Evolutionary conservation across 495 filamentous ascomycete species (phyloP).

Genomic region (Lasiosphaeris hirsuta): DNA sequence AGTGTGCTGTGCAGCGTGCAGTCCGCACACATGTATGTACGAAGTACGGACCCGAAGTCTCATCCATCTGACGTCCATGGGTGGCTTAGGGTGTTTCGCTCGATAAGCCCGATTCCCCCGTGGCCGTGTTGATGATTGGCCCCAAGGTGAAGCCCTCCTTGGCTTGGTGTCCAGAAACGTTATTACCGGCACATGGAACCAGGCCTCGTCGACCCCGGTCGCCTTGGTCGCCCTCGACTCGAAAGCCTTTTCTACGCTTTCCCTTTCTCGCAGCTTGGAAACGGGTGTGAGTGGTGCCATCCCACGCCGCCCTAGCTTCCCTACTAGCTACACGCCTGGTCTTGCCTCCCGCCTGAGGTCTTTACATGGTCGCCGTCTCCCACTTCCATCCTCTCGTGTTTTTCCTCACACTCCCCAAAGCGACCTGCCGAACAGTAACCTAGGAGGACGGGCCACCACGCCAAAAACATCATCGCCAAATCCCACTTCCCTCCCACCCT

Average conservation of each 20-base stretch:
- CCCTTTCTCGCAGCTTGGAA: conserved; percentile 3
- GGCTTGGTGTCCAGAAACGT: conserved; percentile 1
- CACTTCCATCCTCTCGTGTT: neutral
- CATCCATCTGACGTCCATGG: neutral
- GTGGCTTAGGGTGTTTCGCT: conserved; percentile 7
- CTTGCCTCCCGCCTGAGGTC: conserved; percentile 1
- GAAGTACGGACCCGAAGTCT: neutral
- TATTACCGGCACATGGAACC: conserved; percentile 5
- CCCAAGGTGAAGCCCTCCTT: neutral
- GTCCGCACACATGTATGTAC: too few species aligned
- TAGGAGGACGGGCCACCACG: neutral
- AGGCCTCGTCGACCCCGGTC: too few species aligned
- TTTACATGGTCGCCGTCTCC: neutral
- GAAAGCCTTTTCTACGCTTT: neutral
- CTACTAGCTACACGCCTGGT: neutral
- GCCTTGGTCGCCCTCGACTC: too few species aligned
- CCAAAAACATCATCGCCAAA: neutral
- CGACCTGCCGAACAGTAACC: neutral
- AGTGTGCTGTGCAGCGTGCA: too few species aligned
- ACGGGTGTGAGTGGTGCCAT: neutral
- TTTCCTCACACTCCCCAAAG: neutral
- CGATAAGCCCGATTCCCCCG: conserved; percentile 2
- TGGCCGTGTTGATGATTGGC: neutral
- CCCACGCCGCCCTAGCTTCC: neutral
- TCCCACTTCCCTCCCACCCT: neutral